A percentile compares a stretch with the other conserved stretches of the same genome.
phyloP scores from a whole-genome alignment of 208 protist species.

The Crithidia thermophila region DNA sequence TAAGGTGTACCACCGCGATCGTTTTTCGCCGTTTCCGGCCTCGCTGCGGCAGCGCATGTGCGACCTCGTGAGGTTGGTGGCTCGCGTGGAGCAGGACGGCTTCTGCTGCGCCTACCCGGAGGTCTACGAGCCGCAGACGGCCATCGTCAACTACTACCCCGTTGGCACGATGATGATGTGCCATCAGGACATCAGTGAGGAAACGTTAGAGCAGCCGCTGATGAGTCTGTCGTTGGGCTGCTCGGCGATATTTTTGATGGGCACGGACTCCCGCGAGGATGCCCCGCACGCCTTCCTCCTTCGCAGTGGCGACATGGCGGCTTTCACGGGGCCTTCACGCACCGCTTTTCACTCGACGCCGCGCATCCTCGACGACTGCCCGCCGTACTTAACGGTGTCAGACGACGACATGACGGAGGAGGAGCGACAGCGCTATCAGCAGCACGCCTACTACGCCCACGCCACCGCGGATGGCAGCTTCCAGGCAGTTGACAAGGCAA shows the following conservation, averaged over 20 bases:
- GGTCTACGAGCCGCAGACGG: conserved; percentile 85
- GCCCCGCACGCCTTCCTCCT: conserved; percentile 77
- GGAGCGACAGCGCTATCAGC: conserved; percentile 33
- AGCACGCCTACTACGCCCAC: conserved; percentile 43
- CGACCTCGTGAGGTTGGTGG: conserved; percentile 40
- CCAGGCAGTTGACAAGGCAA: conserved; percentile 29
- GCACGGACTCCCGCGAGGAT: conserved; percentile 68
- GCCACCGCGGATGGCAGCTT: conserved; percentile 33
- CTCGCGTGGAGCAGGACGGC: conserved; percentile 40
- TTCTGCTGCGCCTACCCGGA: conserved; percentile 27
- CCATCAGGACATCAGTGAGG: conserved; percentile 90
- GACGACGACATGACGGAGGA: conserved; percentile 38
- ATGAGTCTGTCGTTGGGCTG: conserved; percentile 81
- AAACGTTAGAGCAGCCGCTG: conserved; percentile 70
- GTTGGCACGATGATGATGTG: conserved; percentile 90
- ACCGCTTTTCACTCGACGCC: conserved; percentile 75
- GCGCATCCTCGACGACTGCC: conserved; percentile 88
- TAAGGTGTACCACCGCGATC: conserved; percentile 67
- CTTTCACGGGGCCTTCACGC: conserved; percentile 70
- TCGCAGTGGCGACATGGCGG: conserved; percentile 78
- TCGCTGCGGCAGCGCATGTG: conserved; percentile 50
- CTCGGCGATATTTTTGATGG: conserved; percentile 88
- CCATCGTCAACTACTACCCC: conserved; percentile 92
- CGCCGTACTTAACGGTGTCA: conserved; percentile 52
- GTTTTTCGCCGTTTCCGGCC: conserved; percentile 62